phyloP scores from a whole-genome alignment of 768 basidiomycete genomes.

The Tricholoma matsutake region DNA sequence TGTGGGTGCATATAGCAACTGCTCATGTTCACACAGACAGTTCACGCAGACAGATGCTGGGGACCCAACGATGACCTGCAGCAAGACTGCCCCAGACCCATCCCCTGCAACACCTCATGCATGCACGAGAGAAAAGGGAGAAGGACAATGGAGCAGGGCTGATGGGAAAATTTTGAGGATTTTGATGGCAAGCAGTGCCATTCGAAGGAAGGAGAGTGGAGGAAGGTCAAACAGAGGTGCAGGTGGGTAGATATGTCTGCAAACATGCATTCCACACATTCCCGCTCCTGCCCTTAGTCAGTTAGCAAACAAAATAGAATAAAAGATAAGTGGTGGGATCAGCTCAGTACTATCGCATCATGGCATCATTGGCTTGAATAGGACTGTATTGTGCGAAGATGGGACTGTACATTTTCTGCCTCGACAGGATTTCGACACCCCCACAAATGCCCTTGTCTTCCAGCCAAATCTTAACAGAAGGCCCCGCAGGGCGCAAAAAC shows the following conservation, averaged over 20 bases:
- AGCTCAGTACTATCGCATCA: background rate
- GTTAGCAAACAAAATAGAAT: background rate
- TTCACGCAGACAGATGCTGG: too few species aligned
- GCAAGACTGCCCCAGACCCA: background rate
- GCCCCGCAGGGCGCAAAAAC: background rate
- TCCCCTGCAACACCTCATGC: background rate
- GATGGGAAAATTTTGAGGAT: background rate
- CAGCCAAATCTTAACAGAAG: background rate
- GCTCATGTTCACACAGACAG: too few species aligned
- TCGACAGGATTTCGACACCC: background rate
- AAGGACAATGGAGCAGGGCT: background rate
- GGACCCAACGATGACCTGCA: background rate
- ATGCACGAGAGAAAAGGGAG: background rate
- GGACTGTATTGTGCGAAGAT: background rate
- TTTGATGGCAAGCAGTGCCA: background rate
- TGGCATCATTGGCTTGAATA: background rate
- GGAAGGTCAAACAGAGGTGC: background rate
- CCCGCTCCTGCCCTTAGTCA: background rate
- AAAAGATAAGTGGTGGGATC: background rate
- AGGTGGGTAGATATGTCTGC: background rate
- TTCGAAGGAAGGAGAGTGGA: background rate
- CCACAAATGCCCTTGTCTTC: background rate
- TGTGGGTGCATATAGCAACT: background rate
- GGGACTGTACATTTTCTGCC: background rate
- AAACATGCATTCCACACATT: background rate